Conservation (phyloP, 208 protist genomes). For the Leishmania martiniquensis region DNA sequence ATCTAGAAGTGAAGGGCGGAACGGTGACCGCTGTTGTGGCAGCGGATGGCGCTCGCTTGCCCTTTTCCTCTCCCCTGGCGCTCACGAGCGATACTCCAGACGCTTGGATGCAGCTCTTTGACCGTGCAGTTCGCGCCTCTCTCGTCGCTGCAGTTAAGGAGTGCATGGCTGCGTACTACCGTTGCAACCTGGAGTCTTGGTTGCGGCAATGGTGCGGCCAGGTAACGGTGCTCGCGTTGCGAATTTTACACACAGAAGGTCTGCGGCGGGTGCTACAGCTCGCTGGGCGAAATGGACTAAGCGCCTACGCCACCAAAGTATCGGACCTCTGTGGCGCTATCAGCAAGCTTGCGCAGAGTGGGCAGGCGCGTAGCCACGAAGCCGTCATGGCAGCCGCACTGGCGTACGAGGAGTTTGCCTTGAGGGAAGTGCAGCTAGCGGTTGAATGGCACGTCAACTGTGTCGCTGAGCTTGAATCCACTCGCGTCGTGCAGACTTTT, state of each 20-base stretch:
- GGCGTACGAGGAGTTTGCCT: slow-evolving; percentile 56
- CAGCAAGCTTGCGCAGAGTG: slow-evolving; percentile 36
- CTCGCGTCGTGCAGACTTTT: slow-evolving; percentile 77
- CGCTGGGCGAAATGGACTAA: slow-evolving; percentile 51
- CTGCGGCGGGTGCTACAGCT: slow-evolving; percentile 63
- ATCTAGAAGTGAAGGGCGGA: slow-evolving; percentile 44
- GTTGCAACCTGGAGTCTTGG: slow-evolving; percentile 45
- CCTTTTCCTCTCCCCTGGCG: slow-evolving; percentile 32
- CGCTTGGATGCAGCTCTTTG: slow-evolving; percentile 76
- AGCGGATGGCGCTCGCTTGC: slow-evolving; percentile 56
- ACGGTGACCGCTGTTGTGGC: slow-evolving; percentile 48
- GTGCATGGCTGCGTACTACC: slow-evolving; percentile 42
- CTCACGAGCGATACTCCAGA: slow-evolving; percentile 56
- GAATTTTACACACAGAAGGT: slow-evolving; percentile 69
- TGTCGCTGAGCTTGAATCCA: slow-evolving; percentile 65
- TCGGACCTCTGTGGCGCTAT: slow-evolving; percentile 60
- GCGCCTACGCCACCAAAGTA: slow-evolving; percentile 52
- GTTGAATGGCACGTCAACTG: slow-evolving; percentile 50
- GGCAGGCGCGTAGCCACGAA: not conserved
- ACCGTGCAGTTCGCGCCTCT: slow-evolving; percentile 50
- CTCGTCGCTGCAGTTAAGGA: slow-evolving; percentile 52
- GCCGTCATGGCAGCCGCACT: slow-evolving; percentile 45
- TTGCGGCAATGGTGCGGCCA: slow-evolving; percentile 78
- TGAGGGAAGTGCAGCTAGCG: slow-evolving; percentile 52
- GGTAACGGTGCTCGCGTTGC: slow-evolving; percentile 63